A percentile compares a stretch with the other conserved stretches of the same genome.
phyloP scores from a whole-genome alignment of 2,329 filamentous ascomycete genomes.

The Hirsutella rhossiliensis region DNA sequence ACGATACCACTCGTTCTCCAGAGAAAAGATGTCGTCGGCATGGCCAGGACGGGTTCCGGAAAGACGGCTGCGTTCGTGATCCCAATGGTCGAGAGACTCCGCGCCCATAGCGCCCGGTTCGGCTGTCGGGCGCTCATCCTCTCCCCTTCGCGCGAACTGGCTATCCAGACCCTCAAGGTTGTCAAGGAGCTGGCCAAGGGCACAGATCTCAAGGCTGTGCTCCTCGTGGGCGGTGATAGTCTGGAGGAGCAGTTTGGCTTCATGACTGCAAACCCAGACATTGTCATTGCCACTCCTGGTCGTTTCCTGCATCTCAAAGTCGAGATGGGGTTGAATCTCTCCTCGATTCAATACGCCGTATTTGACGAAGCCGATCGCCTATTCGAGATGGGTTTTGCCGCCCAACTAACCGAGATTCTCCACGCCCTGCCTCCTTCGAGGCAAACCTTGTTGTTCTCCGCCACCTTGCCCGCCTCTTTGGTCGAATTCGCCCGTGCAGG shows the following conservation, averaged over 20 bases:
- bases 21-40: conserved; percentile 91
- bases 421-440: conserved; percentile 72
- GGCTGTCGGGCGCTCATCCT: conserved; percentile 79
- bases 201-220: conserved; percentile 79
- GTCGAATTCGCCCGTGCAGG: conserved; percentile 94
- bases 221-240: conserved; percentile 90
- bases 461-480: conserved; percentile 83
- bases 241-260: conserved; percentile 88
- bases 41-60: conserved; percentile 96
- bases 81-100: conserved; percentile 92
- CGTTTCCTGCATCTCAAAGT: conserved; percentile 95
- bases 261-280: conserved; percentile 92
- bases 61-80: conserved; percentile 98
- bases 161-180: conserved; percentile 89
- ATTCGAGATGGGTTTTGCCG: conserved; percentile 97
- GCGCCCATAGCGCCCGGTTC: conserved; percentile 74
- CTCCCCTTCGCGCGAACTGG: conserved; percentile 87
- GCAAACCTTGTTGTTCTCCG: conserved; percentile 90
- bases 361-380: conserved; percentile 96
- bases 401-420: conserved; percentile 86
- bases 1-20: conserved; percentile 87
- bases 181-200: conserved; percentile 88
- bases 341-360: conserved; percentile 83
- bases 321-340: conserved; percentile 88
- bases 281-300: conserved; percentile 92